Base-by-base conservation (phyloP, 306 rosid genomes). In the Rosa multiflora region DNA sequence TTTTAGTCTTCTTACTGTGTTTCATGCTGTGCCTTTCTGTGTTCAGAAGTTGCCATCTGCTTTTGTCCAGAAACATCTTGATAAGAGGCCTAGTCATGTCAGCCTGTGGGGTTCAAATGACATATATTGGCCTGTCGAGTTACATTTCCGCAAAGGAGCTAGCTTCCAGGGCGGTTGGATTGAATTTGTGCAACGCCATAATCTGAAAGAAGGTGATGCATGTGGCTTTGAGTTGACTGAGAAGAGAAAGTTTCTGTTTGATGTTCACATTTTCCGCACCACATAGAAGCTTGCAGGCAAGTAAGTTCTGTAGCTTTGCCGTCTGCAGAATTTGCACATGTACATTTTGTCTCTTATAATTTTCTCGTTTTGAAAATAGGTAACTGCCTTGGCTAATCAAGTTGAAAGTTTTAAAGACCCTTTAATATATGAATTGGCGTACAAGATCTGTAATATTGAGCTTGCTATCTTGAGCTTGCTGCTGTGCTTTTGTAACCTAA, bases 141-240 rank as follows among this genome's bases (percentile, higher is more conserved):
- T 21, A 7, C 1, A 21, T 46, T 44, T 21, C 12, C 2, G 39
- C 4, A 23, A 44, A 44, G 3, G 11, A 49, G 46, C 35, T 11
- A 8, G 8, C 8, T 39, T 56, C 62, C 35, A 5, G 17, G 1
- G 18, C n/a, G 88, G 91, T 35, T 90, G 91, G 91, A 81, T 20
- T 37, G 13, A 1, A 20, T 88, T 90, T 80, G 82, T 29, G 5
- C 11, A 17, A 44, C 77, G 67, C 21, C 79, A 79, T 71, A 8
- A 20, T 1, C 77, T 78, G 79, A 51, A 72, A 79, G 40, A 26
- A 3, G 83, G 79, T 5, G 79, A 79, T 75, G 47, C 79, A 21
- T 73, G 81, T 23, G 77, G 53, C 4, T 85, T 85, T 51, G 70
- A 70, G 48, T 29, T 79, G 39, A 73, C 64, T 11, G 18, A 71